Evolutionary conservation across 1,284 basidiomycete species (phyloP), one percentile per base, ranked within the genome.

Genomic region (Tilletia caries): DNA sequence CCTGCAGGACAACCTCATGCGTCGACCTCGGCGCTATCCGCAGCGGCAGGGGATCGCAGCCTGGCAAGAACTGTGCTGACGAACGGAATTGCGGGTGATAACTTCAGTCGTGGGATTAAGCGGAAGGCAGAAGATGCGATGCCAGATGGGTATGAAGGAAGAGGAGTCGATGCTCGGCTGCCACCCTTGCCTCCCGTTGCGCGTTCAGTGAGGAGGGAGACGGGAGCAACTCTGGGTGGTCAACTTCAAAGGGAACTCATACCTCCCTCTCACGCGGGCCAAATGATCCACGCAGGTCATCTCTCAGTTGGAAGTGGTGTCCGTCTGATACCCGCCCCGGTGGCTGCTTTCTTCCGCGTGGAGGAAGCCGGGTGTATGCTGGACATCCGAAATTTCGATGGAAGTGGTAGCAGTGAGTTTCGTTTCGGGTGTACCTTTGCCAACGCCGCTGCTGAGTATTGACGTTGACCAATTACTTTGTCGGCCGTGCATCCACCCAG

Each of bases 341-440:
- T 76, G 27, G 66, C 69, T 20, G 75, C 73, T 68, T 67, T 74
- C 44, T 74, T 72, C 44, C 72, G 75, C 1, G 70, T 73, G 3
- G 88, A 90, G 27, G 77, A 79, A 15, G 78, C 77, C n/a, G 75
- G 75, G 15, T 89, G 91, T 70, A 79, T 89, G 15, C 84, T 96
- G 58, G 92, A 96, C 79, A 91, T 87, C 0, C 87, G 89, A 73
- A 97, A 98, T 85, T 87, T 89, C 32, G 89, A 90, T 68, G 86
- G 87, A 29, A 62, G 15, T 18, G 58, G 58, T 5, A 32, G 15
- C 8, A 37, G 58, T 62, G 32, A 62, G 58, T 62, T 1, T 29
- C 86, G 90, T 88, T 77, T 67, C 86, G 85, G 43, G 32, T 33
- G 70, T 64, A 23, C 29, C 80, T 18, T 37, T 33, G 32, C 46